Evolutionary conservation across 805 yeast genomes (phyloP).

Genomic region (Yarrowia sp.): DNA sequence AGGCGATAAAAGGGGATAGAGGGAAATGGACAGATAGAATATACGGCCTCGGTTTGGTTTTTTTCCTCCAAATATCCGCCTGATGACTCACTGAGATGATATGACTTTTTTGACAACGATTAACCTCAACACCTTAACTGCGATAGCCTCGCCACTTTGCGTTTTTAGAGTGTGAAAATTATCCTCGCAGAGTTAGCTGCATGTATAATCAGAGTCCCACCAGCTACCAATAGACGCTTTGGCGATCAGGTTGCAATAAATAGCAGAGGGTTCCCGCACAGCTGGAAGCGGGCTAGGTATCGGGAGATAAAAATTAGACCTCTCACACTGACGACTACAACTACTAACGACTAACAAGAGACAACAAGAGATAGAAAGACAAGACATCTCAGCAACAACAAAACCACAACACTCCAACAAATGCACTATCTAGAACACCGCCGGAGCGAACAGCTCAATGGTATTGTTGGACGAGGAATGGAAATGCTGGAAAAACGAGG

Average conservation of each 20-base stretch:
- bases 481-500: not conserved
- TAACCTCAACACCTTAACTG: not conserved
- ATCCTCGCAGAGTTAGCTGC: slow-evolving; percentile 19
- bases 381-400: not conserved
- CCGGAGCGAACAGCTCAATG: slow-evolving; percentile 18
- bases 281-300: slow-evolving; percentile 6
- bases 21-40: no score
- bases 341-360: not conserved
- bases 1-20: no score
- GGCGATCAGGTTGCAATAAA: slow-evolving; percentile 21
- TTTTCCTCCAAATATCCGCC: not conserved
- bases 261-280: slow-evolving; percentile 18
- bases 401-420: not conserved
- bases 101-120: not conserved
- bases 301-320: not conserved
- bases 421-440: slow-evolving; percentile 23
- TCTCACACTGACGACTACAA: not conserved
- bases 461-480: not conserved
- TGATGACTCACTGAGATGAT: not conserved
- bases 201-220: slow-evolving; percentile 21
- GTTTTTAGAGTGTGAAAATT: slow-evolving; percentile 8
- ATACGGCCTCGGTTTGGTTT: no score
- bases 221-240: slow-evolving; percentile 18
- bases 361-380: not conserved
- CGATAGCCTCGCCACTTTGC: not conserved